Conservation (phyloP, 768 basidiomycete species). For the Chalciporus chontae region DNA sequence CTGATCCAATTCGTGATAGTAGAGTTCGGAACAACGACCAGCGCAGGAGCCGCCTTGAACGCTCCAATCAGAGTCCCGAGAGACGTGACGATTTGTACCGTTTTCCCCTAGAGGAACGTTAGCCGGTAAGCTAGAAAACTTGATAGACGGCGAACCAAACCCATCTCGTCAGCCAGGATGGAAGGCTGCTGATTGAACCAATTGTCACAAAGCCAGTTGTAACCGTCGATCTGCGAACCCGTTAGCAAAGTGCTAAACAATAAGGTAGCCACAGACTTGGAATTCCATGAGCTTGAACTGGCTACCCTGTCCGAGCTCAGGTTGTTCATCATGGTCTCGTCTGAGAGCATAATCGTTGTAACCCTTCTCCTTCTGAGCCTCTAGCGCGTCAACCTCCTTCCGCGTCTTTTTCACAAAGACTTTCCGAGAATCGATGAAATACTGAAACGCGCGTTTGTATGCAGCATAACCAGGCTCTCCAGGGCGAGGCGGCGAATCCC, state of each 20-base stretch:
- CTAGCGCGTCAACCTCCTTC: slow-evolving; percentile 41
- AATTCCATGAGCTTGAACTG: slow-evolving; percentile 80
- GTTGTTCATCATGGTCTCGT: slow-evolving; percentile 44
- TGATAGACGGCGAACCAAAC: slow-evolving; percentile 51
- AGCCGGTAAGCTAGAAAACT: slow-evolving; percentile 3
- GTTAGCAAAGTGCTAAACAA: slow-evolving; percentile 3
- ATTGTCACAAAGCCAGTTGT: slow-evolving; percentile 82
- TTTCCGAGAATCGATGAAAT: slow-evolving; percentile 58
- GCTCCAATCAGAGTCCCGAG: slow-evolving; percentile 60
- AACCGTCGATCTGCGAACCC: slow-evolving; percentile 59
- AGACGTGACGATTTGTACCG: slow-evolving; percentile 87
- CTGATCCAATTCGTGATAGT: slow-evolving; percentile 95
- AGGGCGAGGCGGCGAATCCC: slow-evolving; percentile 81
- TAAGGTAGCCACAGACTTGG: slow-evolving; percentile 50
- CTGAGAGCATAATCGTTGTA: slow-evolving; percentile 47
- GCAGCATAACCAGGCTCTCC: slow-evolving; percentile 56
- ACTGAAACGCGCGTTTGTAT: slow-evolving; percentile 63
- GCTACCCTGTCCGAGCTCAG: slow-evolving; percentile 63
- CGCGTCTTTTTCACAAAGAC: slow-evolving; percentile 54
- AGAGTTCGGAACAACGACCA: slow-evolving; percentile 95
- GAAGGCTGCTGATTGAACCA: slow-evolving; percentile 86
- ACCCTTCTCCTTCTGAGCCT: slow-evolving; percentile 53
- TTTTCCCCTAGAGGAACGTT: slow-evolving; percentile 64
- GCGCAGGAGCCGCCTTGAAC: slow-evolving; percentile 66
- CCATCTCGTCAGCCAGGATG: slow-evolving; percentile 98